Evolutionary conservation across 257 asterid genomes (phyloP).

Genomic region (Orobanche coerulescens): DNA sequence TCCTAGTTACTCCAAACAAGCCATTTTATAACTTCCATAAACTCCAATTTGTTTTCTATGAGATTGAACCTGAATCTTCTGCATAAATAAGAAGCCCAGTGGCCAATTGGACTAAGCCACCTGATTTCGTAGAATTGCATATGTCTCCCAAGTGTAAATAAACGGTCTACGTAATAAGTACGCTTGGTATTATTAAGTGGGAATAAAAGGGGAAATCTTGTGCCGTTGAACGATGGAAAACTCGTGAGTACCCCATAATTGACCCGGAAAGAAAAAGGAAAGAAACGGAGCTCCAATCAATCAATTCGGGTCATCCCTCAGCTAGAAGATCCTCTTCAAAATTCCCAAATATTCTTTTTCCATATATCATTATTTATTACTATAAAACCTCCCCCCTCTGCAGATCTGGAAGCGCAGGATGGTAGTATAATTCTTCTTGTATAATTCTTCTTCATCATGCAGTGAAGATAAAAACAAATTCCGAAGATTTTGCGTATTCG

Average conservation of each 20-base stretch:
- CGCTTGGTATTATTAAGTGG: slow-evolving; percentile 12
- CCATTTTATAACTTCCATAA: too few species aligned
- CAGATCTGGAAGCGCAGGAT: slow-evolving; percentile 29
- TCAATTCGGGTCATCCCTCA: slow-evolving; percentile 31
- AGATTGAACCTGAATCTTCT: too few species aligned
- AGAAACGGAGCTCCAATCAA: slow-evolving; percentile 20
- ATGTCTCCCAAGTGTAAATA: too few species aligned
- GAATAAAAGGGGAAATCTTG: too few species aligned
- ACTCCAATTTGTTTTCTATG: too few species aligned
- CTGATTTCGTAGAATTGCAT: too few species aligned
- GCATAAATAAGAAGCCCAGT: too few species aligned
- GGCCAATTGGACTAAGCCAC: too few species aligned
- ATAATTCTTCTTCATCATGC: background rate
- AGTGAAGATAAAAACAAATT: background rate
- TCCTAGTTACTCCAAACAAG: too few species aligned
- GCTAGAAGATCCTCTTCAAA: slow-evolving; percentile 28
- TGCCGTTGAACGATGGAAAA: background rate
- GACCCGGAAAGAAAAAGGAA: slow-evolving; percentile 4
- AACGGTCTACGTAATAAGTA: slow-evolving; percentile 15
- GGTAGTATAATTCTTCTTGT: background rate
- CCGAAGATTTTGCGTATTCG: background rate
- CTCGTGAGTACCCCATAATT: background rate
- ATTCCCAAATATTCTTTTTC: background rate
- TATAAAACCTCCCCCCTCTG: background rate
- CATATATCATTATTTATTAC: too few species aligned